Evolutionary conservation across 176 grass and related monocot species (phyloP).

Genomic region (Leersia perrieri): DNA sequence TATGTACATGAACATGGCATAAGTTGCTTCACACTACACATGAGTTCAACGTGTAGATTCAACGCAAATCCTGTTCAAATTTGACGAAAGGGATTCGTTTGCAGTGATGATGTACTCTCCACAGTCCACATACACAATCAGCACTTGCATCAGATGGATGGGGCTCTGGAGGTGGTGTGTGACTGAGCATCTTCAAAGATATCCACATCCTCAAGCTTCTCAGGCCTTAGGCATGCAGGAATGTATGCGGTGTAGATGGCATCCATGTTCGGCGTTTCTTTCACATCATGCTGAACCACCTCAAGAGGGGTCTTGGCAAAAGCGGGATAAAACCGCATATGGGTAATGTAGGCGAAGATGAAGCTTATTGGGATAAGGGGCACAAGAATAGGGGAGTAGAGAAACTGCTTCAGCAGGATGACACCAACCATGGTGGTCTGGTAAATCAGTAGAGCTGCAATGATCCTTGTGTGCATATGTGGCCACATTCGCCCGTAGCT

Average conservation of each 20-base stretch:
- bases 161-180: conserved; percentile 45
- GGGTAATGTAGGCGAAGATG: conserved; percentile 55
- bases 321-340: conserved; percentile 63
- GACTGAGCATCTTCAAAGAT: conserved; percentile 67
- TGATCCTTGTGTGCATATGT: conserved; percentile 77
- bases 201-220: conserved; percentile 73
- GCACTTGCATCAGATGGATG: conserved; percentile 52
- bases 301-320: conserved; percentile 74
- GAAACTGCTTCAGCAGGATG: conserved; percentile 40
- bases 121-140: neutral
- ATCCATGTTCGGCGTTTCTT: conserved; percentile 67
- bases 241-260: conserved; percentile 67
- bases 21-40: conserved; percentile 3
- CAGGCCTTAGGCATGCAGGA: conserved; percentile 61
- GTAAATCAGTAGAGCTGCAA: conserved; percentile 66
- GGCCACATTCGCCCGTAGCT: conserved; percentile 96
- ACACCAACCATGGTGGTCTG: conserved; percentile 83
- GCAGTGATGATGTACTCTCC: neutral
- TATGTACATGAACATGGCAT: conserved; percentile 35
- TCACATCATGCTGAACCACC: conserved; percentile 42
- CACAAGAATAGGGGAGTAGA: conserved; percentile 17
- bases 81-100: neutral
- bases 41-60: neutral
- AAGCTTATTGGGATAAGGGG: conserved; percentile 56
- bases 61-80: conserved; percentile 11